Evolutionary conservation across 2,329 filamentous ascomycete genomes (phyloP).

Genomic region (Fusarium burgessii): DNA sequence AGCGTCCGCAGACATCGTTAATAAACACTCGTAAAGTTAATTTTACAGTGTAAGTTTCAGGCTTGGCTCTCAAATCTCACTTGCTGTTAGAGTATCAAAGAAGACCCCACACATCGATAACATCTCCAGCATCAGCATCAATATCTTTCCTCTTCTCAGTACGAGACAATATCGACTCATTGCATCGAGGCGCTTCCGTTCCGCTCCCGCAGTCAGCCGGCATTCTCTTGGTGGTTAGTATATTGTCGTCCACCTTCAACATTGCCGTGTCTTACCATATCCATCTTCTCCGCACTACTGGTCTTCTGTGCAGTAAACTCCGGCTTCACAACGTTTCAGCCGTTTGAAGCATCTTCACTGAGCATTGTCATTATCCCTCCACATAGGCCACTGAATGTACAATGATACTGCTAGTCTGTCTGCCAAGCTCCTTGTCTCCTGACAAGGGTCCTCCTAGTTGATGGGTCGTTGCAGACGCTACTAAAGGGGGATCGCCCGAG

Average conservation of each 20-base stretch:
- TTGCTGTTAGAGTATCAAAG: background rate
- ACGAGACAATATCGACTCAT: constrained; percentile 23
- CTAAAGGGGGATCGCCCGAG: constrained; percentile 40
- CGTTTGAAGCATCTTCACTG: constrained; percentile 11
- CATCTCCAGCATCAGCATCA: background rate
- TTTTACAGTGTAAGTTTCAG: constrained; percentile 1
- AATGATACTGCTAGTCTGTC: background rate
- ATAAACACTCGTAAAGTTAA: constrained; percentile 7
- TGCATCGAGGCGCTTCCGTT: constrained; percentile 32
- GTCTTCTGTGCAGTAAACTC: constrained; percentile 1
- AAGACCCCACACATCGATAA: background rate
- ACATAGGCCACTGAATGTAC: constrained; percentile 20
- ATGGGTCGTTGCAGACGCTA: constrained; percentile 29
- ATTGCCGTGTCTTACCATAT: constrained; percentile 10
- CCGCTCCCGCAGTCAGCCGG: constrained; percentile 7
- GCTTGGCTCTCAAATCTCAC: background rate
- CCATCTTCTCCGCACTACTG: constrained; percentile 18
- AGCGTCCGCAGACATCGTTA: background rate
- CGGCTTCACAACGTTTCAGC: constrained; percentile 1
- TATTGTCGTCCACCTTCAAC: constrained; percentile 18
- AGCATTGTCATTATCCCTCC: constrained; percentile 16
- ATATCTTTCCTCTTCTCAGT: constrained; percentile 3
- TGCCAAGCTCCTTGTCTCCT: constrained; percentile 39
- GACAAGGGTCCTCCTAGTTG: constrained; percentile 35
- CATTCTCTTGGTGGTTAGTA: background rate